Evolutionary conservation across 2,329 filamentous ascomycete species (phyloP).

Genomic region (Paracoccidioides lutzii): DNA sequence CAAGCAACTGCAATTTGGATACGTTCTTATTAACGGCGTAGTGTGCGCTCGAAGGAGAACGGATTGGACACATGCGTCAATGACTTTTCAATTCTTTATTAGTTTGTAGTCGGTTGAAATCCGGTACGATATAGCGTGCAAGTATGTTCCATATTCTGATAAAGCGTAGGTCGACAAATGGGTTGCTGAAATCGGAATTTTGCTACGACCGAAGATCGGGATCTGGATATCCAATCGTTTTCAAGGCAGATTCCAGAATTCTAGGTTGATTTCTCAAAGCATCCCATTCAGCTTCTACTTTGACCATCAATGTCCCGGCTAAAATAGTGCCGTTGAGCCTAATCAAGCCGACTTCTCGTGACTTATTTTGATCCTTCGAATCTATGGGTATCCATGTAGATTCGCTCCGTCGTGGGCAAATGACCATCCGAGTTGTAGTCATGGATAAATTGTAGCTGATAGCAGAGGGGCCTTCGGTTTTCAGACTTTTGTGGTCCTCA

Average conservation of each 20-base stretch:
- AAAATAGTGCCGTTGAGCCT: constrained; percentile 46
- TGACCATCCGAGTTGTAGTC: constrained; percentile 41
- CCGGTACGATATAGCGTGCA: background rate
- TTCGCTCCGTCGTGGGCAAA: constrained; percentile 39
- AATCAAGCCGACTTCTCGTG: constrained; percentile 26
- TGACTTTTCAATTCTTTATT: background rate
- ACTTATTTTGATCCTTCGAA: constrained; percentile 20
- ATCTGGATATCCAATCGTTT: constrained; percentile 25
- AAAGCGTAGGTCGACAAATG: background rate
- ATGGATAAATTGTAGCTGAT: constrained; percentile 48
- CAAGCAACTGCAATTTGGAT: background rate
- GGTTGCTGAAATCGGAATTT: background rate
- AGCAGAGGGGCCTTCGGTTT: constrained; percentile 23
- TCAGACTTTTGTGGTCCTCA: constrained; percentile 11
- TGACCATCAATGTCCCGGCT: constrained; percentile 47
- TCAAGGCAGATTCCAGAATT: constrained; percentile 33
- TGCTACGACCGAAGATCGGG: background rate
- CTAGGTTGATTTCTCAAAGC: constrained; percentile 29
- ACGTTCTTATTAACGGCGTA: too few relatives aligned
- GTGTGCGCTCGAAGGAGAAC: background rate
- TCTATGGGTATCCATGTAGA: constrained; percentile 29
- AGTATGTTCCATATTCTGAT: background rate
- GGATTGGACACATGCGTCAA: background rate
- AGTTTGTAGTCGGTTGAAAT: background rate
- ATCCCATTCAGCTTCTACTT: constrained; percentile 42